A percentile compares a stretch with the other conserved stretches of the same genome.
Evolutionary conservation across 805 yeast species (phyloP).

Genomic region (Cyberlindnera mycetangii): DNA sequence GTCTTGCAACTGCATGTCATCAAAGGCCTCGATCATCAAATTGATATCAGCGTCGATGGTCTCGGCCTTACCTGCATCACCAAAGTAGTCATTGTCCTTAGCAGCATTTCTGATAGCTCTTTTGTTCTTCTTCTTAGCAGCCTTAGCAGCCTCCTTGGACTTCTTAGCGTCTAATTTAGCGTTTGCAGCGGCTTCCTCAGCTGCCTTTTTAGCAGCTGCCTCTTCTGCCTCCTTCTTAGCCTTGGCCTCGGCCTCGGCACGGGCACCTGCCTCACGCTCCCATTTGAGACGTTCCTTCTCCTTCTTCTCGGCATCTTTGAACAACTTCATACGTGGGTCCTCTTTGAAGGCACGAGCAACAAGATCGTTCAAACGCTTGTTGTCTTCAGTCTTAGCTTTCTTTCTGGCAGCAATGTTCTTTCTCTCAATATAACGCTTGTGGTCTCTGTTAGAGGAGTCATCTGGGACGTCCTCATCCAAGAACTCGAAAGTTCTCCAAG

Average conservation of each 20-base stretch:
- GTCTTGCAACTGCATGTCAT: constrained; percentile 74
- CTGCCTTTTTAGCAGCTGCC: constrained; percentile 75
- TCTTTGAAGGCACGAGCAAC: constrained; percentile 85
- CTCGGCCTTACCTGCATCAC: constrained; percentile 66
- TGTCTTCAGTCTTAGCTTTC: constrained; percentile 97
- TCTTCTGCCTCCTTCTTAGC: constrained; percentile 87
- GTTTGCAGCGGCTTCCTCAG: constrained; percentile 61
- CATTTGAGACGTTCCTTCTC: constrained; percentile 94
- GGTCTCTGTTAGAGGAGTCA: constrained; percentile 98
- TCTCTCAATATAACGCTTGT: constrained; percentile 97
- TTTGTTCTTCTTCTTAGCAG: constrained; percentile 93
- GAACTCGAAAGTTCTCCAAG: constrained; percentile 98
- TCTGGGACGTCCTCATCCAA: constrained; percentile 99
- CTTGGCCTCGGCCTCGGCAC: constrained; percentile 94
- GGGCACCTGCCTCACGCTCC: constrained; percentile 97
- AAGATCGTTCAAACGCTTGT: constrained; percentile 78
- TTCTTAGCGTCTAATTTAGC: constrained; percentile 82
- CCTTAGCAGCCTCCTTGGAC: constrained; percentile 90
- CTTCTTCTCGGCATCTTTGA: constrained; percentile 91
- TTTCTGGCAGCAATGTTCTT: constrained; percentile 95
- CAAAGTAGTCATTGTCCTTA: constrained; percentile 83
- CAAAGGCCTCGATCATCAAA: constrained; percentile 71
- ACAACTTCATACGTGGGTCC: constrained; percentile 92
- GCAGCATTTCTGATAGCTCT: constrained; percentile 78
- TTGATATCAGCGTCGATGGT: constrained; percentile 78